Evolutionary conservation across 2,329 filamentous ascomycete genomes (phyloP), one percentile per base, ranked within the genome.

Genomic region (Epichloe gansuensis): DNA sequence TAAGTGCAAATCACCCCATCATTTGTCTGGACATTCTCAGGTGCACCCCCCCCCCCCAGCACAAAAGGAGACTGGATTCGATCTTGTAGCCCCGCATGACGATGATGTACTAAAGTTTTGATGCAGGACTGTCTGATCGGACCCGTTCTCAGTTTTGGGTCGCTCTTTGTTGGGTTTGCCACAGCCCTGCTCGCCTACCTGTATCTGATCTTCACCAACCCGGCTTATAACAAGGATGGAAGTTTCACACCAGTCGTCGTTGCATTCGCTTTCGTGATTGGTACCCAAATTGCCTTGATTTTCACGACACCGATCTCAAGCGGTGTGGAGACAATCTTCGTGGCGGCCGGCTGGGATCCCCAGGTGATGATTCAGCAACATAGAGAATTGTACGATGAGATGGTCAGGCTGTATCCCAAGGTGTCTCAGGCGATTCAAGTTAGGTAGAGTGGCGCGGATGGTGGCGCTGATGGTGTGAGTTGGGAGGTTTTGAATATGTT

Each of bases 321-420:
- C 60, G 91, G 91, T n/a, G 81, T 95, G 56, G 87, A 95, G 59
- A 94, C 90, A 0, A 87, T 95, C 55, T 96, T 96, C 60, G 88
- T 95, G 0, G 89, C 88, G 0, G 72, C 77, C 45, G 80, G 79
- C 0, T 84, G 81, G 76, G 80, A 84, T 47, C 81, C 81, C 0
- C 77, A 85, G 62, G 85, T 91, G 8, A 71, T 95, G 72, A 84
- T 89, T 89, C 64, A 74, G 79, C 42, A 83, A 93, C 90, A 95
- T 66, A 81, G 83, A 0, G 88, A 94, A 55, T 69, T 97, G 46
- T 96, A 91, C 66, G 72, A 81, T 15, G 76, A 80, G 55, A 85
- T 97, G 81, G 74, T 95, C 1, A 71, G 76, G 49, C 82, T 95
- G 13, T 96, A 95, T 63, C 90, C 90, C 7, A 80, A 85, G 56